Evolutionary conservation across 2,329 filamentous ascomycete species (phyloP), one percentile per base, ranked within the genome.

Genomic region (Penicillium sp.): DNA sequence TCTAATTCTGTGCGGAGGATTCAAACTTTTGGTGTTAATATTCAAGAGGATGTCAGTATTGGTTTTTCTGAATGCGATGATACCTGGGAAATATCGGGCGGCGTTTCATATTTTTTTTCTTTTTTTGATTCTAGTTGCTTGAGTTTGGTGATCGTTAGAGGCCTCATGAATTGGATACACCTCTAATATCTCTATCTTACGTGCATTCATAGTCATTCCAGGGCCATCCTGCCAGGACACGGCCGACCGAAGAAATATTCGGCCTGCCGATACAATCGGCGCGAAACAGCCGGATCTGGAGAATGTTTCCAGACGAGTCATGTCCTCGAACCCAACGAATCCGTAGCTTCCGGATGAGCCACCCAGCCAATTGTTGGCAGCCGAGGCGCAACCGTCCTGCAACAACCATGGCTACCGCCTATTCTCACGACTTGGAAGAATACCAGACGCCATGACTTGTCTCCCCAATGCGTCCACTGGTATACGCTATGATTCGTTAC

Each of bases 341-440:
- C 23, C 13, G 13, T 6, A 28, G 10, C 3, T n/a, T 43, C 13
- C 41, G 41, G 18, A 10, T 10, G 36, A 39, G 4, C 4, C 7
- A 6, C 6, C 36, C 36, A 6, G 18, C 16, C 10, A 39, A 39
- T 6, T 2, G 2, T 3, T 21, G 6, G 16, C n/a, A 8, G n/a
- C 4, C 4, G 34, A 38, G 34, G n/a, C 16, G 10, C 18, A 21
- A 21, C 18, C 18, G 3, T 21, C 18, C 18, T 21, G 18, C 18
- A 21, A 21, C 18, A 2, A 21, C 18, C 10, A 9, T 36, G 38
- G 43, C 47, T 50, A 50, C 42, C 58, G 54, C 56, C 51, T 43
- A 59, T 57, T 43, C 18, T 52, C 58, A 59, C 56, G 54, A 59
- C 42, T 42, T 13, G 9, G 42, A 21, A 21, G 18, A 28, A 29